phyloP scores from a whole-genome alignment of 2,329 filamentous ascomycete genomes.

The Emergomyces africanus region DNA sequence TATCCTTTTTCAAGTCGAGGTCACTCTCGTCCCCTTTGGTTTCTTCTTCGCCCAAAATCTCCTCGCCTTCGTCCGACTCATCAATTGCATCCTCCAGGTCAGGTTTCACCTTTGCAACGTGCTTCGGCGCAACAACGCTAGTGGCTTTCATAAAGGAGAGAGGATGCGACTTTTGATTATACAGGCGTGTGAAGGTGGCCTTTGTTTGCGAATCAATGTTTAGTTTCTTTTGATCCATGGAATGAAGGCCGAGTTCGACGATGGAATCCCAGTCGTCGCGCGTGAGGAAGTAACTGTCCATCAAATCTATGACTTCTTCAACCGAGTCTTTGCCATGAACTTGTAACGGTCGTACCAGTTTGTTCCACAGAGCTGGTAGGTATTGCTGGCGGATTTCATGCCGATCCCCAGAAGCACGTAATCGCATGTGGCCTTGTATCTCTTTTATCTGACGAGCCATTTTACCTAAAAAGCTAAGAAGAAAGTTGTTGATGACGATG shows the following conservation, averaged over 20 bases:
- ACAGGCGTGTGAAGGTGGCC: constrained; percentile 76
- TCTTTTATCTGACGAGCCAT: constrained; percentile 77
- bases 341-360: constrained; percentile 61
- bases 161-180: constrained; percentile 77
- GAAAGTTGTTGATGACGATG: constrained; percentile 19
- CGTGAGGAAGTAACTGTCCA: constrained; percentile 95
- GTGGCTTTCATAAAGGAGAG: constrained; percentile 94
- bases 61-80: constrained; percentile 69
- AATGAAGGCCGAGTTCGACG: constrained; percentile 77
- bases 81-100: constrained; percentile 95
- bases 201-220: constrained; percentile 79
- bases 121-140: constrained; percentile 60
- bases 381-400: constrained; percentile 94
- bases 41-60: constrained; percentile 40
- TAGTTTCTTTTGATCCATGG: constrained; percentile 61
- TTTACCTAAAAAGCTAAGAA: constrained; percentile 25
- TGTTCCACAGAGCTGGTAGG: constrained; percentile 73
- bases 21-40: constrained; percentile 57
- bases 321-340: constrained; percentile 71
- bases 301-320: constrained; percentile 73
- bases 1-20: constrained; percentile 75
- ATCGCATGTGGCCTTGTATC: constrained; percentile 78
- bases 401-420: constrained; percentile 77
- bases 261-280: constrained; percentile 91
- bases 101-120: constrained; percentile 59